Evolutionary conservation across 768 basidiomycete species (phyloP).

Genomic region (Rhodosporidiobolus odoratus): DNA sequence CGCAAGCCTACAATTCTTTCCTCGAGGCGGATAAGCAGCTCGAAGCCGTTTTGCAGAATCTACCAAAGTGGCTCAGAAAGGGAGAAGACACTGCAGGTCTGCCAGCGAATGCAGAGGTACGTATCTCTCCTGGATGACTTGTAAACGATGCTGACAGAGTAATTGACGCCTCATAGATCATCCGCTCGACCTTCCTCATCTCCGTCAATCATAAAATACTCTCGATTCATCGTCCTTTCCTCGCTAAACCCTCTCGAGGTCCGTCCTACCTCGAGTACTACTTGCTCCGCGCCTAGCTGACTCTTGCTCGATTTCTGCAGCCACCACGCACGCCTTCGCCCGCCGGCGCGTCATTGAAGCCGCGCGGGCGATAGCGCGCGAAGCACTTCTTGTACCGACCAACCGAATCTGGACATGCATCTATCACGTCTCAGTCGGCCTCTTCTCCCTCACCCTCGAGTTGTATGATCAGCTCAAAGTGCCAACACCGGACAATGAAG

Average conservation of each 20-base stretch:
- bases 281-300: neutral
- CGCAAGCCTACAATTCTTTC: conserved; percentile 27
- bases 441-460: conserved; percentile 33
- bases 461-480: conserved; percentile 33
- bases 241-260: conserved; percentile 28
- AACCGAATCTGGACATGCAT: conserved; percentile 26
- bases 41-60: conserved; percentile 11
- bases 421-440: conserved; percentile 33
- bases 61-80: conserved; percentile 18
- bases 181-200: conserved; percentile 32
- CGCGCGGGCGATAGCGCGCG: conserved; percentile 33
- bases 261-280: neutral
- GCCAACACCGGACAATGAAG: conserved; percentile 13
- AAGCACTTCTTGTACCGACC: neutral
- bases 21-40: conserved; percentile 31
- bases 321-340: conserved; percentile 26
- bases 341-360: conserved; percentile 30
- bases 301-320: neutral
- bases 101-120: conserved; percentile 7
- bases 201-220: conserved; percentile 35
- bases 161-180: neutral
- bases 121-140: neutral
- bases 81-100: neutral
- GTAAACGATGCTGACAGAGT: accelerated
- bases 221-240: conserved; percentile 35